Evolutionary conservation across 2,329 filamentous ascomycete species (phyloP), one percentile per base, ranked within the genome.

Genomic region (Amauroascus niger): DNA sequence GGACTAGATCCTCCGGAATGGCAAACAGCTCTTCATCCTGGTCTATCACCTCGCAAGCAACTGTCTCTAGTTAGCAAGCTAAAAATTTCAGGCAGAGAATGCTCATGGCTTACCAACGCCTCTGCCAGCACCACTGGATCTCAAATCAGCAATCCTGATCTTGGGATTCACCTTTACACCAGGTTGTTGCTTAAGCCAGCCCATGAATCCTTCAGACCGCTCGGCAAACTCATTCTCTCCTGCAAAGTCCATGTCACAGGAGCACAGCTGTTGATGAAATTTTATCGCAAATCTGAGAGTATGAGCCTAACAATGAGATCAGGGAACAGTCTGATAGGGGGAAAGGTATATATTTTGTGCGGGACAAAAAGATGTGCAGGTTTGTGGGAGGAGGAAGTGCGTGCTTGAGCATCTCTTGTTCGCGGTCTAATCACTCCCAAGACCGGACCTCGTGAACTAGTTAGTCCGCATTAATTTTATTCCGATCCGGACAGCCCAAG

Each of bases 21-120:
- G 81, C 83, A 73, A 95, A 95, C 41, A 95, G 78, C 46, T 84
- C 79, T 54, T 88, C 87, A 57, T 89, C 86, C 61, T 86, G 78
- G 16, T 76, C 71, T 52, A 95, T 87, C 58, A 88, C 80, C 55
- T 77, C 67, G 20, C 72, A 77, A 24, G 88, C 86, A 62, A 94
- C 87, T 91, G 59, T 20, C 33, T 44, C 51, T 35, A n/a, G 49
- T 62, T 49, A 55, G 60, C 40, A 58, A 48, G 49, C 55, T 55
- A 58, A 32, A 51, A 57, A 49, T 57, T 49, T 37, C 49, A 40
- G 45, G 28, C 43, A 47, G 52, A 55, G 58, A 46, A 57, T 37
- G 57, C 44, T 28, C 32, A 54, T 56, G 57, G 74, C 78, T 67
- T 76, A 84, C 82, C 75, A 61, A 85, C 76, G 61, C 81, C 82